Base-by-base conservation (phyloP, 2,329 filamentous ascomycete species). In the Trichoderma atrobrunneum region DNA sequence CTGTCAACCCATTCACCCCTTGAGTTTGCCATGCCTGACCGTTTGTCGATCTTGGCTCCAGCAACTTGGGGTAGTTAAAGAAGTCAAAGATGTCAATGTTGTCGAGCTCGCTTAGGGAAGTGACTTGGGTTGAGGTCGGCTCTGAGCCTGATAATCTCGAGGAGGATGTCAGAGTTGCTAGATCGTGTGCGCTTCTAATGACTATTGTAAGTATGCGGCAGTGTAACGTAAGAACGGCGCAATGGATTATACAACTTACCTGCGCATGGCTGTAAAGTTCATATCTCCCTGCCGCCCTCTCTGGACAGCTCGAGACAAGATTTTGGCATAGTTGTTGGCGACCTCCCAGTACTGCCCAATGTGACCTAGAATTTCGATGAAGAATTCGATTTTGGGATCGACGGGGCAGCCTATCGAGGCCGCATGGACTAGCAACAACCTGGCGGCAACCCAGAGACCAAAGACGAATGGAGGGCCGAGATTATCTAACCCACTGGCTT, bases 61-160 rank as follows among this genome's bases (percentile, higher is more conserved):
- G 70, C 1, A 81, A 71, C 21, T 81, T 81, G 14, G 83, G 83
- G 56, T 81, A 83, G 28, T 84, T 84, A 76, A 85, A 85, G 71
- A 85, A 85, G 74, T 84, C 83, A 59, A 85, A 85, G 3, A 85
- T 78, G 30, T 85, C 83, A 24, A 85, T 83, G 59, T 80, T 82
- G 72, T 85, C 83, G 3, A 85, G 77, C 71, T 85, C 83, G 73
- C 77, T 80, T 5, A 82, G 77, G 0, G 83, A 81, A 5, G 81
- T 80, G 2, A 78, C 75, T 56, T 82, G 82, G 0, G 82, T 81
- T 18, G 81, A 81, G 5, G 80, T 82, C 4, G 78, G 79, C 30
- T 84, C 82, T 0, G 83, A 43, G 3, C 81, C 81, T 0, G 82
- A 83, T 11, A 77, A 80, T 18, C 82, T 78, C 0, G 78, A 79